Evolutionary conservation across 139 green algal species (phyloP).

Genomic region (Yamagishiella unicocca): DNA sequence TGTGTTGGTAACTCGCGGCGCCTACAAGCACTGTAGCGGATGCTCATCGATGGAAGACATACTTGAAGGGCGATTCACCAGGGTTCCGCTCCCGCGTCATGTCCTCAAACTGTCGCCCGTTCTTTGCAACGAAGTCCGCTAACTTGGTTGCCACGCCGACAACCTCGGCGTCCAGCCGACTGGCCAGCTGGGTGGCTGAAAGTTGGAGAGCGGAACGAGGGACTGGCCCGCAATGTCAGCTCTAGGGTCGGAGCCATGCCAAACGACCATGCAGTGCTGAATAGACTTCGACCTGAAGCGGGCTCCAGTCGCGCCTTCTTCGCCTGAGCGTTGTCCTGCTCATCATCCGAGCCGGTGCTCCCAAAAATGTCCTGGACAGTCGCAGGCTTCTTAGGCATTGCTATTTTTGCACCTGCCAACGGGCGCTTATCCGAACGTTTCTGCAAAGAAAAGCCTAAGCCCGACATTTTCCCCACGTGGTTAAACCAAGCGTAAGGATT

Average conservation of each 20-base stretch:
- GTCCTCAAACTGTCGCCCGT: constrained; percentile 76
- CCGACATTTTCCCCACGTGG: background rate
- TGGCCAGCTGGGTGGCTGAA: background rate
- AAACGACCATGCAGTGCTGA: background rate
- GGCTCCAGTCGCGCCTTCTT: constrained; percentile 9
- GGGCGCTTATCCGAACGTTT: constrained; percentile 16
- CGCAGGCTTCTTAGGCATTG: constrained; percentile 32
- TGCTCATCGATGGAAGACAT: background rate
- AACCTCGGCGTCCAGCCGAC: constrained; percentile 51
- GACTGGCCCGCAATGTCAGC: constrained; percentile 23
- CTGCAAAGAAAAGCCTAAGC: constrained; percentile 13
- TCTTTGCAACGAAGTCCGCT: constrained; percentile 82
- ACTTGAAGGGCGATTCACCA: constrained; percentile 76
- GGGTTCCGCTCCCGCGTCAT: constrained; percentile 78
- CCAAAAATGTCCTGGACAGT: constrained; percentile 12
- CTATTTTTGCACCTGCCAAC: constrained; percentile 7
- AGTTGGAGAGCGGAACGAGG: background rate
- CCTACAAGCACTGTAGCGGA: background rate
- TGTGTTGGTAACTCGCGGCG: background rate
- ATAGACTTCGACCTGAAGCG: constrained; percentile 10
- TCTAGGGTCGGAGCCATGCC: background rate
- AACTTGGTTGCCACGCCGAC: constrained; percentile 70
- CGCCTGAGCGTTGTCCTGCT: background rate
- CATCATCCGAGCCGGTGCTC: constrained; percentile 4
- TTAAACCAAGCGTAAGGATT: no score